Conservation (phyloP, 2,329 filamentous ascomycete species). For the Botrytis aclada region DNA sequence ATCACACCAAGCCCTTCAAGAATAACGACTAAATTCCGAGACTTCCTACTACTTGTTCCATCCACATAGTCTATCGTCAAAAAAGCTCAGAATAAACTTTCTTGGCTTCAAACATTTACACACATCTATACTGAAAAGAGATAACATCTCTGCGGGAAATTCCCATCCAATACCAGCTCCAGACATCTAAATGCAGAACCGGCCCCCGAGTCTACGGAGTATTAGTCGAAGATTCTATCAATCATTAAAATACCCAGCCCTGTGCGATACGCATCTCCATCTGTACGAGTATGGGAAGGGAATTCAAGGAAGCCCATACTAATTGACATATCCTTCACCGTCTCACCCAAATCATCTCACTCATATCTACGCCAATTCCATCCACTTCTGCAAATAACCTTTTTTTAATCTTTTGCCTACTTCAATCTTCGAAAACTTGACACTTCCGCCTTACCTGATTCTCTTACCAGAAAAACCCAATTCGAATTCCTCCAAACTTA, state of each 20-base stretch:
- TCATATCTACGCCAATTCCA: slow-evolving; percentile 6
- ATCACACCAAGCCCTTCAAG: not conserved
- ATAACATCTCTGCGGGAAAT: not conserved
- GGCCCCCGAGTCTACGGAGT: slow-evolving; percentile 4
- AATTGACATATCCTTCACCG: slow-evolving; percentile 16
- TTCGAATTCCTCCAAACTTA: not conserved
- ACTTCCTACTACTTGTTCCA: not conserved
- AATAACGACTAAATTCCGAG: slow-evolving; percentile 2
- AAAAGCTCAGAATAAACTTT: not conserved
- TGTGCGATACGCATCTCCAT: not conserved
- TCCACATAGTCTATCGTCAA: not conserved
- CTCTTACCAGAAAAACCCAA: not conserved
- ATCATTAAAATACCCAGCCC: not conserved
- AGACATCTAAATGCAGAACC: not conserved
- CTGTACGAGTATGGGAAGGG: not conserved
- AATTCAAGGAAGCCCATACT: not conserved
- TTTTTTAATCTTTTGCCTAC: not conserved
- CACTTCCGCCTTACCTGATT: not conserved
- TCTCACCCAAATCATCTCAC: slow-evolving; percentile 15
- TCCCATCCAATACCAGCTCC: not conserved
- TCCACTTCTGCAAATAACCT: not conserved
- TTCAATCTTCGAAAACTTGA: not conserved
- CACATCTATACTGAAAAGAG: not conserved
- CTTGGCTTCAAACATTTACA: not conserved
- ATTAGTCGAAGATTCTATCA: not conserved